Base-by-base conservation (phyloP, 306 rosid genomes). In the Mucuna pruriens region DNA sequence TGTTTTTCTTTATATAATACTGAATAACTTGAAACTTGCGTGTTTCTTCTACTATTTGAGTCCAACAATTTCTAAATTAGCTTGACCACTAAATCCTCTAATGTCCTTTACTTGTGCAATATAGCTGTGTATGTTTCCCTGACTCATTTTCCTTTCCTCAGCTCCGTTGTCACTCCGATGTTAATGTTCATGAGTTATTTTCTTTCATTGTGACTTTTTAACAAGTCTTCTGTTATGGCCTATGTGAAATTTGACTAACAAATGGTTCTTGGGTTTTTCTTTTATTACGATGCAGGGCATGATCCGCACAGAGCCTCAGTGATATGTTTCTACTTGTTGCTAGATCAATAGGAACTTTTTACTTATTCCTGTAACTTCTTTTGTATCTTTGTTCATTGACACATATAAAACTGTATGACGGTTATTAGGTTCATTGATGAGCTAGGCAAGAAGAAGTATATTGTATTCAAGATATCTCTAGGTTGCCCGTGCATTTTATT, bases 331-430 rank as follows among this genome's bases (percentile, higher is more conserved):
- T 69, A 34, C 79, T 46, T 79, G 87, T 77, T 76, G 84, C 70
- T 85, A 81, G 88, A 80, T 36, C 83, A 51, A 85, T 83, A 81
- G 84, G 71, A 78, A 81, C 44, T 68, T 38, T 10, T 65, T 82
- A 63, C 80, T 65, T 66, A 66, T 75, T 81, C 45, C 52, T 66
- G 84, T 64, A 54, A 61, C 76, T 70, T 51, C 36, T 25, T 13
- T 62, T 76, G 46, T 54, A 48, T 13, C 33, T 75, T 75, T 69
- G 82, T 83, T 69, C 52, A 31, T 72, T 84, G 90, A 85, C 89
- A 29, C 84, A 78, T 79, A 39, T 85, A 77, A 90, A 74, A 40
- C 5, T 84, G 65, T 51, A 83, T 78, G 63, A 68, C 36, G 3
- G 69, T 78, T 33, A 48, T 74, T 81, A 79, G 79, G 86, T 81